These are phyloP conservation scores for Backusella tarrabulga DNA, from an alignment of 192 early-diverging fungal genomes.

Conservation along the genomic window DNA sequence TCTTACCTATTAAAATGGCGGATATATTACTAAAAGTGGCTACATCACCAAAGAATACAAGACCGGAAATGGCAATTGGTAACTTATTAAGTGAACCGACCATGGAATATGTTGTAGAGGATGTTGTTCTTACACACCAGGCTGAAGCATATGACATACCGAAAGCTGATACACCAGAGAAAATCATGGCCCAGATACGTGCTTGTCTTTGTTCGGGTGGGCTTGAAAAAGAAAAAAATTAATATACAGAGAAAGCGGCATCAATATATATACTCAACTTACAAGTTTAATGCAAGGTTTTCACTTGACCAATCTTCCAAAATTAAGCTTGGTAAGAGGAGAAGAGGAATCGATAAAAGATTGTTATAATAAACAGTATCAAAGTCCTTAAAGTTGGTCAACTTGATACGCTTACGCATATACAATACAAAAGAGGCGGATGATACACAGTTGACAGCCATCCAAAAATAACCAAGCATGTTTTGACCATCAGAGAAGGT, in stretches of 20 bases:
- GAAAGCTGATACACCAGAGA: conserved; percentile 83
- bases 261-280: conserved; percentile 21
- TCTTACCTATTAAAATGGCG: conserved; percentile 76
- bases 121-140: conserved; percentile 82
- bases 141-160: conserved; percentile 81
- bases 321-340: conserved; percentile 59
- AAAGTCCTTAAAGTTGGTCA: conserved; percentile 91
- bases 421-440: conserved; percentile 84
- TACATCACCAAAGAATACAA: conserved; percentile 89
- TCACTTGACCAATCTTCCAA: conserved; percentile 66
- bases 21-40: conserved; percentile 73
- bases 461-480: conserved; percentile 74
- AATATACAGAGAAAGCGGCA: not conserved
- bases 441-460: conserved; percentile 86
- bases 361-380: conserved; percentile 98
- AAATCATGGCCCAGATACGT: conserved; percentile 61
- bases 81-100: conserved; percentile 95
- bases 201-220: conserved; percentile 37
- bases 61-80: conserved; percentile 87
- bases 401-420: conserved; percentile 85
- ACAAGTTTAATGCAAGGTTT: conserved; percentile 59
- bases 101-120: conserved; percentile 85
- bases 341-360: conserved; percentile 78
- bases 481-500: conserved; percentile 19
- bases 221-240: conserved; percentile 16